Base-by-base conservation (phyloP, 257 asterid genomes). In the Solanum clarkiae region DNA sequence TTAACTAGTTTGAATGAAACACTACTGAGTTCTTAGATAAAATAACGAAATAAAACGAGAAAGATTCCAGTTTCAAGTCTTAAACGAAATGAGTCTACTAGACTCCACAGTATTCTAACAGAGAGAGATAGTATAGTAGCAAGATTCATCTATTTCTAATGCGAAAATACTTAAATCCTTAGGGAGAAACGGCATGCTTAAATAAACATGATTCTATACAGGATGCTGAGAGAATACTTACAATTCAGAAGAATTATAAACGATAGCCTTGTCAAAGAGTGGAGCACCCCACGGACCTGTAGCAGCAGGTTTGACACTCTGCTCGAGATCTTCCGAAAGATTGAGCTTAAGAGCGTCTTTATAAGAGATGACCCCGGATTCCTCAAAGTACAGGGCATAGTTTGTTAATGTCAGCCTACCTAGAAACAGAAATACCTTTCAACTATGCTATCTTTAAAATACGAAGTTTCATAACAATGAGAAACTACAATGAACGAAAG, bases 221-320 rank as follows among this genome's bases (percentile, higher is more conserved):
- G 22, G 32, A 65, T 26, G 26, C 65, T n/a, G 51, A 65, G 36
- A 69, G 24, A 85, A 65, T 36, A 63, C 99, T 93, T 90, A 96
- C 99, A 94, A 57, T 66, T 93, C 93, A 26, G 93, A 88, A 68
- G 98, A 94, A 84, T 93, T 94, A 51, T 90, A 93, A 63, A 89
- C 90, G 80, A 96, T 90, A 32, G 97, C 98, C 89, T 96, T 96
- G 92, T 96, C 98, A 15, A 91, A 96, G 47, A 96, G 97, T 80
- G 98, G 98, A 72, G 99, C 98, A 80, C 98, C 99, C 97, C 97
- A 96, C 3, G 98, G 99, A 40, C 98, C 99, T 3, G 98, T 96
- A 10, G 96, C 96, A 8, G 87, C 83, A 53, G 97, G 90, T 86
- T 93, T 94, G 53, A 93, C 89, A 75, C 68, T 90, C 81, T 93